Evolutionary conservation across 2,329 filamentous ascomycete genomes (phyloP), one percentile per base, ranked within the genome.

Genomic region (Amauroascus verrucosus): DNA sequence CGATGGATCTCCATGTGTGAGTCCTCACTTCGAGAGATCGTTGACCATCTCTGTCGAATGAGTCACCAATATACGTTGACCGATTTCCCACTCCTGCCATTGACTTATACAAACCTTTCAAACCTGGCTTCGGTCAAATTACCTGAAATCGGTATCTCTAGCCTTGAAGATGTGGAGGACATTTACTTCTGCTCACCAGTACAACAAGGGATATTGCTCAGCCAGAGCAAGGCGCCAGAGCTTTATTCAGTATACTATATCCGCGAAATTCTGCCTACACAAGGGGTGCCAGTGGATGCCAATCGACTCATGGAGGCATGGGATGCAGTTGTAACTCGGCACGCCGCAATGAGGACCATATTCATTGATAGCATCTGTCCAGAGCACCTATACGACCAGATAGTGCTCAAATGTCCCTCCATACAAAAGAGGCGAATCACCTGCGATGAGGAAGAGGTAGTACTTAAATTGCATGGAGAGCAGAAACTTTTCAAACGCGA

Each of bases 41-140:
- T 65, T 6, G 30, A 61, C 7, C 54, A 49, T 3, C 58, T 70
- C 4, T 44, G 52, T 9, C 37, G 35, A 2, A 45, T 65, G 24
- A 41, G 66, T 2, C 59, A 63, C 0, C 61, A 65, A 47, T 62
- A 64, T 2, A 74, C 72, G 1, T 58, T 71, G 4, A 71, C 64
- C 37, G 74, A 76, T 51, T 74, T 70, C 33, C 69, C 71, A 2
- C 63, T 77, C 6, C 65, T 76, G 11, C 66, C 68, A 3, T 63
- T 72, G 41, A 69, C 64, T 1, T 73, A 76, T 26, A 59, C 69
- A 0, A 64, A 61, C 1, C 64, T 77, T 13, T 26, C 20, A 18
- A 35, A 38, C 6, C 22, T 54, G 26, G 35, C 16, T 2, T 16
- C 22, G 8, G 22, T 28, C 2, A 24, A 28, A 26, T 5, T 52